Conservation (phyloP, 768 basidiomycete genomes). For the Mycena chlorophos region DNA sequence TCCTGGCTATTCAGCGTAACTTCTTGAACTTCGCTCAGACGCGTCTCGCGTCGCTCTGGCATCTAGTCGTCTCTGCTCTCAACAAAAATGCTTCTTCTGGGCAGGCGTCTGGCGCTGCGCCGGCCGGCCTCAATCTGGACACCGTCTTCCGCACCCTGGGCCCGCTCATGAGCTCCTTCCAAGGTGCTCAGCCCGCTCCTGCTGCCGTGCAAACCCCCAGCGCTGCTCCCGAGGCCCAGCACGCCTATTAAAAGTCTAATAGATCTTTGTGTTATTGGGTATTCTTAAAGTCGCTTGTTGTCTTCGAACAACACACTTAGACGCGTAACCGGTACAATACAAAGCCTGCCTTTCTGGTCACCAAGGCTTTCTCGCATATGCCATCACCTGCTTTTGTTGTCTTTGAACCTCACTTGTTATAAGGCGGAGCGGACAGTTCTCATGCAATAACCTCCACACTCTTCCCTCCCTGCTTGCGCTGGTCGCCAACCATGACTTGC, state of each 20-base stretch:
- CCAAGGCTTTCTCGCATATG: slow-evolving; percentile 4
- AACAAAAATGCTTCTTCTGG: slow-evolving; percentile 39
- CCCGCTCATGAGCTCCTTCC: slow-evolving; percentile 37
- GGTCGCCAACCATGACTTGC: slow-evolving; percentile 12
- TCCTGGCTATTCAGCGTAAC: slow-evolving; percentile 55
- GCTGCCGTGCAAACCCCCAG: slow-evolving; percentile 22
- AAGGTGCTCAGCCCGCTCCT: slow-evolving; percentile 17
- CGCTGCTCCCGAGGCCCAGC: slow-evolving; percentile 39
- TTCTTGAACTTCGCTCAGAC: slow-evolving; percentile 54
- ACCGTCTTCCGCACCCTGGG: slow-evolving; percentile 44
- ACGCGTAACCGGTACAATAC: background rate
- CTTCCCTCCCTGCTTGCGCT: slow-evolving; percentile 10
- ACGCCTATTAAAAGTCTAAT: background rate
- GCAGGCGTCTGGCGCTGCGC: slow-evolving; percentile 27
- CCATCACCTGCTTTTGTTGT: slow-evolving; percentile 6
- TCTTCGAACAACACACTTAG: background rate
- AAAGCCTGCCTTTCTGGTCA: background rate
- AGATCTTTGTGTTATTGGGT: background rate
- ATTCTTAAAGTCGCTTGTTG: slow-evolving; percentile 9
- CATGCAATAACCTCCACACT: background rate
- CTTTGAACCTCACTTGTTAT: slow-evolving; percentile 6
- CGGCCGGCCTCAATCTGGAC: slow-evolving; percentile 26
- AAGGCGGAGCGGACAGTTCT: slow-evolving; percentile 4
- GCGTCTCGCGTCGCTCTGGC: slow-evolving; percentile 50
- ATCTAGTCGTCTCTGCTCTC: slow-evolving; percentile 43